A percentile compares a stretch with the other conserved stretches of the same genome.
phyloP scores from a whole-genome alignment of 257 asterid species.

The Gardenia jasminoides region DNA sequence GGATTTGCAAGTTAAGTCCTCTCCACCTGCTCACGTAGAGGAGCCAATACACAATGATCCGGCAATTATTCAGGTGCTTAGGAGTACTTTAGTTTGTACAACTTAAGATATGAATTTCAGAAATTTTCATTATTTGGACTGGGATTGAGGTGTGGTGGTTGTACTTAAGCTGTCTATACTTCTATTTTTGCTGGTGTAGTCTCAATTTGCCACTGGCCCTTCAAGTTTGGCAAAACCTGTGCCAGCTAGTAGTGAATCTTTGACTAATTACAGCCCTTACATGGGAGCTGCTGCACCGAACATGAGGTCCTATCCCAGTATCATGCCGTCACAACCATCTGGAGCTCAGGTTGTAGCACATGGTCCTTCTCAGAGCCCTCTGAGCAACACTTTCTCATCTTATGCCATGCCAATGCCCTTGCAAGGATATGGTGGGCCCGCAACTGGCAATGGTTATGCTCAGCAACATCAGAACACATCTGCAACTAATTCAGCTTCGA shows the following conservation, averaged over 20 bases:
- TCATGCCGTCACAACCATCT: constrained; percentile 38
- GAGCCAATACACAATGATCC: constrained; percentile 61
- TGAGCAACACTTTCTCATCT: constrained; percentile 34
- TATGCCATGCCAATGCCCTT: constrained; percentile 35
- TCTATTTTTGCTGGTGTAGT: constrained; percentile 33
- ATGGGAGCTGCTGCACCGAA: constrained; percentile 38
- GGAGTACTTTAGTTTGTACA: constrained; percentile 1
- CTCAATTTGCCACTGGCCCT: constrained; percentile 38
- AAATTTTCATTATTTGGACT: constrained; percentile 5
- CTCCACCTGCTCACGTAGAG: constrained; percentile 46
- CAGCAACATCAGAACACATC: constrained; percentile 36
- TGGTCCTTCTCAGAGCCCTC: constrained; percentile 37
- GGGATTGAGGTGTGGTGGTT: not conserved
- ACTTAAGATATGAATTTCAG: not conserved
- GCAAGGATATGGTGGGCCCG: constrained; percentile 39
- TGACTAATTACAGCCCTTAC: constrained; percentile 33
- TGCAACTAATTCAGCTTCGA: constrained; percentile 24
- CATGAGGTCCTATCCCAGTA: constrained; percentile 28
- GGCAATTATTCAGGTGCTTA: constrained; percentile 71
- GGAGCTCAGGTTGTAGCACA: constrained; percentile 40
- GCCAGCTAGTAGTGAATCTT: constrained; percentile 42
- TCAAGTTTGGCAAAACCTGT: constrained; percentile 39
- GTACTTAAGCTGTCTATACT: not conserved
- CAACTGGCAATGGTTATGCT: constrained; percentile 32
- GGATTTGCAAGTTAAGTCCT: constrained; percentile 72